Conservation (phyloP, 2,329 filamentous ascomycete species). For the Diplodia mutila region DNA sequence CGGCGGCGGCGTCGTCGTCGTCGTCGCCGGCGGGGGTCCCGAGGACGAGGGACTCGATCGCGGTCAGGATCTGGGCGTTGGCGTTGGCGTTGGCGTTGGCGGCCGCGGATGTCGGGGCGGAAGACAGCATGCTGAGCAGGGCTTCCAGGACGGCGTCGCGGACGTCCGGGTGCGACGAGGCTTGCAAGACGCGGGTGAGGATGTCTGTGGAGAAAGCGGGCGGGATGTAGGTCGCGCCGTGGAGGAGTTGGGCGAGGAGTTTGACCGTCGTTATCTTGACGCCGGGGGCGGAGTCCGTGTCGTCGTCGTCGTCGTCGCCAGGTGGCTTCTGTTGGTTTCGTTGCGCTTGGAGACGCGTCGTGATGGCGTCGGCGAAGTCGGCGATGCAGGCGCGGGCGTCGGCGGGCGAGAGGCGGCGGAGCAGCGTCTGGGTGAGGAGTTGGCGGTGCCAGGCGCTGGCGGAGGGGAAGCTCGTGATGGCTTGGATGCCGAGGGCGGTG, state of each 20-base stretch:
- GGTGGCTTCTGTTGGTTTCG: neutral
- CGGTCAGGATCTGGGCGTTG: neutral
- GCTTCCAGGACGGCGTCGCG: constrained; percentile 39
- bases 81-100: constrained; percentile 26
- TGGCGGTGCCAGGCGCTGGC: constrained; percentile 50
- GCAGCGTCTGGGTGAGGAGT: constrained; percentile 38
- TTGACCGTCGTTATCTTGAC: constrained; percentile 51
- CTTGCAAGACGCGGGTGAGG: constrained; percentile 33
- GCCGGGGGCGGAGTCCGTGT: too few species aligned
- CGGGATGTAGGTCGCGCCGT: constrained; percentile 39
- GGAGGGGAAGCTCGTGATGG: constrained; percentile 39
- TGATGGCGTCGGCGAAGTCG: constrained; percentile 37
- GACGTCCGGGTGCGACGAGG: constrained; percentile 45
- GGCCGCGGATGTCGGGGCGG: constrained; percentile 26
- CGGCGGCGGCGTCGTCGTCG: too few species aligned
- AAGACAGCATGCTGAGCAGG: constrained; percentile 41
- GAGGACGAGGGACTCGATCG: constrained; percentile 28
- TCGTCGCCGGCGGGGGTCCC: constrained; percentile 34
- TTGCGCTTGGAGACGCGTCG: constrained; percentile 27
- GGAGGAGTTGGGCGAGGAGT: constrained; percentile 45
- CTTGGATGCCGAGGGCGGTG: constrained; percentile 34
- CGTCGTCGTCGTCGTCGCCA: too few species aligned
- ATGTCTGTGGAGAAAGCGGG: constrained; percentile 36
- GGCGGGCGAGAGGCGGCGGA: constrained; percentile 39
- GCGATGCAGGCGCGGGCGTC: constrained; percentile 37